Evolutionary conservation across 1,139 yeast species (phyloP).

Genomic region (Geotrichum fermentans): DNA sequence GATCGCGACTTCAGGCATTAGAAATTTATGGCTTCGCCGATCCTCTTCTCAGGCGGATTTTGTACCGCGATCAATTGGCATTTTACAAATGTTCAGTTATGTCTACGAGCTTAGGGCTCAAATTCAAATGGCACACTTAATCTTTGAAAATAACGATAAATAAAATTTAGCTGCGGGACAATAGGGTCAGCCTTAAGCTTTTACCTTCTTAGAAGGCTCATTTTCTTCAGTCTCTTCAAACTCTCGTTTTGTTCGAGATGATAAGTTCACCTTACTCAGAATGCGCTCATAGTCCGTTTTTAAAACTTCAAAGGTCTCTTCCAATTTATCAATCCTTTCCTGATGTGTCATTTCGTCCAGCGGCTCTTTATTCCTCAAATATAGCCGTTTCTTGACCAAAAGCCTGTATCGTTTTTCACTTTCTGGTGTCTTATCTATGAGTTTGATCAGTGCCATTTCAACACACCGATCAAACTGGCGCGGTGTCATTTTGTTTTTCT

Average conservation of each 20-base stretch:
- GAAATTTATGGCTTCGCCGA: no score
- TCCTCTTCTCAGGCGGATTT: no score
- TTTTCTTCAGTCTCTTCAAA: not conserved
- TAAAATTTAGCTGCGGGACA: no score
- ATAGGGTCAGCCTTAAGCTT: no score
- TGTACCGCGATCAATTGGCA: no score
- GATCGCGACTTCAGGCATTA: no score
- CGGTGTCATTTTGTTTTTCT: constrained; percentile 57
- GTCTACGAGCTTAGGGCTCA: no score
- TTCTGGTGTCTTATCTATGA: constrained; percentile 28
- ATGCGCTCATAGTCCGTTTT: constrained; percentile 66
- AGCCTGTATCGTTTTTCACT: constrained; percentile 46
- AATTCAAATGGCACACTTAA: no score
- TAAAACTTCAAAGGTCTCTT: constrained; percentile 65
- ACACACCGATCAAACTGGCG: constrained; percentile 73
- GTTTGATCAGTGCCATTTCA: constrained; percentile 63
- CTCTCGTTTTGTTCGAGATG: constrained; percentile 38
- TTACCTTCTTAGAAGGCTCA: constrained; percentile 4
- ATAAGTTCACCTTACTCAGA: constrained; percentile 53
- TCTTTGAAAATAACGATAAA: no score
- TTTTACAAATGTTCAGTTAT: no score
- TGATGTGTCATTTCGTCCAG: constrained; percentile 59
- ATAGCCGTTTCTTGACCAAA: constrained; percentile 67
- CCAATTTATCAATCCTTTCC: constrained; percentile 62
- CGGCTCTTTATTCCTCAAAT: constrained; percentile 73